A percentile compares a stretch with the other conserved stretches of the same genome.
phyloP scores from a whole-genome alignment of 2,329 filamentous ascomycete genomes.

The Fusarium haematococcum region DNA sequence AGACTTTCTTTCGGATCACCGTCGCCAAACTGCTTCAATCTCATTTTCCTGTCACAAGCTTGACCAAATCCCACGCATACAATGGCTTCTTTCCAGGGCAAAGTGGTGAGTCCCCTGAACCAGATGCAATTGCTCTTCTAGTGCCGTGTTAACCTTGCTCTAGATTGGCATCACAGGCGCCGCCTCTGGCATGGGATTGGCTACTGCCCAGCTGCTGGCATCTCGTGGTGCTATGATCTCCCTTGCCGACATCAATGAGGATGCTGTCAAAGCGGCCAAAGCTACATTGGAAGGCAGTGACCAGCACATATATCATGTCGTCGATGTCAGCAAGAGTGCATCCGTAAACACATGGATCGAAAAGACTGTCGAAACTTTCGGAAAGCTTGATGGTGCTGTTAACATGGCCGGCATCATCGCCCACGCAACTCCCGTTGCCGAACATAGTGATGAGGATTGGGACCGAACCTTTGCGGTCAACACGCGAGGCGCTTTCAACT shows the following conservation, averaged over 20 bases:
- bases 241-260: conserved; percentile 31
- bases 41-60: not conserved
- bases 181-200: conserved; percentile 36
- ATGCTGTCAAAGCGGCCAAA: conserved; percentile 1
- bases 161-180: conserved; percentile 36
- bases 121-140: not conserved
- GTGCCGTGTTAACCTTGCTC: not conserved
- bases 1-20: not conserved
- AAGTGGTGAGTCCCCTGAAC: not conserved
- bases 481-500: conserved; percentile 61
- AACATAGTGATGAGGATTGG: conserved; percentile 57
- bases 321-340: conserved; percentile 28
- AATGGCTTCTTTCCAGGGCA: conserved; percentile 6
- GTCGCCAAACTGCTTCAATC: not conserved
- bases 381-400: conserved; percentile 55
- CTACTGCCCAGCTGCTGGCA: conserved; percentile 36
- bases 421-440: conserved; percentile 36
- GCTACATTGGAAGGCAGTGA: not conserved
- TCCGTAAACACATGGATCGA: conserved; percentile 43
- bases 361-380: conserved; percentile 49
- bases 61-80: not conserved
- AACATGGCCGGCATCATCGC: conserved; percentile 50
- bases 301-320: not conserved
- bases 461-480: conserved; percentile 58
- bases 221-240: conserved; percentile 36